Evolutionary conservation across 192 early-diverging fungal species (phyloP).

Genomic region (Podila horticola): DNA sequence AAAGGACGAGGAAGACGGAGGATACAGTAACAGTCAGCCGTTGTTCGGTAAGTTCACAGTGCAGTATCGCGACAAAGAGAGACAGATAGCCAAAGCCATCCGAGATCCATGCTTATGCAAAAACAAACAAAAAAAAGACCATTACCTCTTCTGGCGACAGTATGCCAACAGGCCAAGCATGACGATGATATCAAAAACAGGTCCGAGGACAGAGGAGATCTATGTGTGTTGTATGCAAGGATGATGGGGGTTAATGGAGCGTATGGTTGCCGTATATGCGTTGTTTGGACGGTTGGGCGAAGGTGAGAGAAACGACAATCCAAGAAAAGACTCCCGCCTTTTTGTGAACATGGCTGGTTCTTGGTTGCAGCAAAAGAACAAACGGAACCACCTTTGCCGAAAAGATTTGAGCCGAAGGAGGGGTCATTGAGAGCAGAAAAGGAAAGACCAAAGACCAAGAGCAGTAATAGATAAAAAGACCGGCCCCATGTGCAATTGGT

Average conservation of each 20-base stretch:
- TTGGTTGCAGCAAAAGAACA: background rate
- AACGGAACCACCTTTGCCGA: background rate
- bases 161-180: constrained; percentile 45
- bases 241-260: background rate
- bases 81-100: background rate
- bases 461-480: background rate
- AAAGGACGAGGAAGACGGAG: background rate
- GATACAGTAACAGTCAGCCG: background rate
- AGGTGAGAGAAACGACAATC: background rate
- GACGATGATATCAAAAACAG: constrained; percentile 42
- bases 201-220: constrained; percentile 43
- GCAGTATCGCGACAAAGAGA: background rate
- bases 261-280: background rate
- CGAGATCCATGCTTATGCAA: background rate
- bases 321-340: too few species aligned
- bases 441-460: background rate
- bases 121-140: background rate
- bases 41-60: background rate
- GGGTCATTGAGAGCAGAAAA: background rate
- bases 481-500: too few species aligned
- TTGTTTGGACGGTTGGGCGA: background rate
- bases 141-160: constrained; percentile 49
- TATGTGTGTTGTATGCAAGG: constrained; percentile 3
- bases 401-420: background rate
- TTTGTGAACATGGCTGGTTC: background rate